Evolutionary conservation across 176 grass and related monocot species (phyloP).

Genomic region (Triticum turgidum): DNA sequence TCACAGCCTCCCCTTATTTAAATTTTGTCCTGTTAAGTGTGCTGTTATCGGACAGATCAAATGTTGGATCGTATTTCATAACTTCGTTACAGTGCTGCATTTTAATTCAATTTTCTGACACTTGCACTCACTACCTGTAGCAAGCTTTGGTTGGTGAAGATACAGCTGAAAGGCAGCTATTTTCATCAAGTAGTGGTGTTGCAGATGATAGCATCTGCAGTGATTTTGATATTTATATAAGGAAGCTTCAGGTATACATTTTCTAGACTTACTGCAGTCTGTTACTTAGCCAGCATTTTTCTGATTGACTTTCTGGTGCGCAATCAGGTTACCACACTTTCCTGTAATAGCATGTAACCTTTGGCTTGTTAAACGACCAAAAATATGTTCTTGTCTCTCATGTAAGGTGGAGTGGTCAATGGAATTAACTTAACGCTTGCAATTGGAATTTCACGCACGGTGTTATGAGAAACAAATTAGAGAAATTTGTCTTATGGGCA

Average conservation of each 20-base stretch:
- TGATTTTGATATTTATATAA: slow-evolving; percentile 89
- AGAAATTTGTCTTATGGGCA: neutral
- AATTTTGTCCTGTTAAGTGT: neutral
- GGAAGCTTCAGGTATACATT: slow-evolving; percentile 71
- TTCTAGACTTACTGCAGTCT: neutral
- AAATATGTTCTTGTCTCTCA: neutral
- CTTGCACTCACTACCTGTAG: slow-evolving; percentile 41
- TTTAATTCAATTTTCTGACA: slow-evolving; percentile 35
- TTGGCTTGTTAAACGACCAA: neutral
- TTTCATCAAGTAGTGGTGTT: slow-evolving; percentile 55
- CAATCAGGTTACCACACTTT: neutral
- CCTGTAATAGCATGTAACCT: neutral
- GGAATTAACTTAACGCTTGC: neutral
- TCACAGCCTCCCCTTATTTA: neutral
- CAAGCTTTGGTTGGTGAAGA: slow-evolving; percentile 99
- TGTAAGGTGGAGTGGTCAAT: neutral
- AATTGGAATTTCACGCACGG: neutral
- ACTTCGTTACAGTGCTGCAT: slow-evolving; percentile 7
- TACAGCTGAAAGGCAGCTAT: slow-evolving; percentile 78
- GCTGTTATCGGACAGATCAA: neutral
- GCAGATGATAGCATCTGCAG: slow-evolving; percentile 61
- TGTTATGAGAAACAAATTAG: neutral
- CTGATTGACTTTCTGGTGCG: neutral
- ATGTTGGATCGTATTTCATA: slow-evolving; percentile 1
- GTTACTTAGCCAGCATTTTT: neutral